Base-by-base conservation (phyloP, 371 early-diverging fungal species). In the Mortierella polycephala region DNA sequence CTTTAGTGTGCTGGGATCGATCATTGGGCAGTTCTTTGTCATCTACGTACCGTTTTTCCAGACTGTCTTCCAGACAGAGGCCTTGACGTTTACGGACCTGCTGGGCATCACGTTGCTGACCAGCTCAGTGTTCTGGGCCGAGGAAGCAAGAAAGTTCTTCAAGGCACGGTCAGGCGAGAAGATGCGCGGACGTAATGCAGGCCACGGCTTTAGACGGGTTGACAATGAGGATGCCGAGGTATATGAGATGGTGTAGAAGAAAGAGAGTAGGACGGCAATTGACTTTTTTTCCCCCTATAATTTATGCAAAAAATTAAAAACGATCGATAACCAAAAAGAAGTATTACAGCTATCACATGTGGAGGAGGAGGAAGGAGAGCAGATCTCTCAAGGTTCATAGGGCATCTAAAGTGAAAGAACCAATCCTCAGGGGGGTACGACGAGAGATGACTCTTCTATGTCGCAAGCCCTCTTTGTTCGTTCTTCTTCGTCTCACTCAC, bases 31-130 rank as follows among this genome's bases (percentile, higher is more conserved):
- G 74, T 82, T 97, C 58, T 69, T 92, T 57, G 96, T 96, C 11
- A 91, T 97, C 52, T 96, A 96, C 82, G 66, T 94, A 62, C 96
- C 98, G 7, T 93, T 95, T 67, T 85, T 98, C 71, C 98, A 97
- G 83, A 64, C 85, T 14, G 93, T 98, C 64, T 98, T 98, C 84
- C 96, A 96, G 82, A 98, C 98, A 0, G 94, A 90, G 70, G 89
- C 95, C 13, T 81, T 97, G 40, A 85, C 88, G 8, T 61, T 95
- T 6, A 77, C 83, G 14, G 96, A 96, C 58, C 79, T 95, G 50
- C 30, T 85, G 50, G 89, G 87, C 71, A 87, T 97, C 62, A 69
- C 87, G 4, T 21, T 88, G 39, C 66, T 96, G 37, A 86, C 93
- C 21, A 90, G 91, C 50, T 72, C 88, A 0, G 95, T 96, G 2